Percentiles rank a stretch among this genome's conserved stretches.
These are phyloP conservation scores for Cordyceps militaris DNA, from an alignment of 2,329 filamentous ascomycete genomes.

Conservation along the genomic window DNA sequence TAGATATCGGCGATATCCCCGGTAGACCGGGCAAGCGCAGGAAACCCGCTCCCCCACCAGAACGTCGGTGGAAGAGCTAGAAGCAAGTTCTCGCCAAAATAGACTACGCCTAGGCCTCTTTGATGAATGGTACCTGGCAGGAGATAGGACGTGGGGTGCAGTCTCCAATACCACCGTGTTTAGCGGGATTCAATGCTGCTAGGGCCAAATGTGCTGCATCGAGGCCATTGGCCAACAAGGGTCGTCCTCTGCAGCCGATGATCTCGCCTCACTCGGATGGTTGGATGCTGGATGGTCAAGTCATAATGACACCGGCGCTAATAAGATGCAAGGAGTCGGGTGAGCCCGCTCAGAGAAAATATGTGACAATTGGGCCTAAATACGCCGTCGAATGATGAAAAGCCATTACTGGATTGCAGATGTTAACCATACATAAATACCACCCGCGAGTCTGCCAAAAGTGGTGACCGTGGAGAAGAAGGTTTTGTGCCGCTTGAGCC, in stretches of 20 bases:
- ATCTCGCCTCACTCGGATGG: background rate
- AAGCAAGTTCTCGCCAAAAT: constrained; percentile 2
- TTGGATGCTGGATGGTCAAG: too few relatives aligned
- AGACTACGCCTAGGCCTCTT: constrained; percentile 1
- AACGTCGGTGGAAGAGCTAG: constrained; percentile 5
- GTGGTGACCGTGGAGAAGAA: constrained; percentile 3
- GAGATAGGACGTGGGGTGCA: constrained; percentile 1
- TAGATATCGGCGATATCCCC: background rate
- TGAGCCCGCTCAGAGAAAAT: background rate
- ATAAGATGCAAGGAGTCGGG: too few relatives aligned
- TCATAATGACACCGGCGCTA: too few relatives aligned
- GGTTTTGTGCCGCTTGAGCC: background rate
- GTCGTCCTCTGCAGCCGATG: background rate
- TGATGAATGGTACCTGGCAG: constrained; percentile 2
- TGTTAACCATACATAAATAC: background rate
- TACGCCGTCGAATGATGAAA: background rate
- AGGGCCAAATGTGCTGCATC: background rate
- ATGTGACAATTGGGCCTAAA: background rate
- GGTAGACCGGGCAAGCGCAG: background rate
- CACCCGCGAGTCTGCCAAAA: background rate
- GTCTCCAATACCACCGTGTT: background rate
- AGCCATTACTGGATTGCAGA: background rate
- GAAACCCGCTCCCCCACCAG: background rate
- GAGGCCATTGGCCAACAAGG: background rate
- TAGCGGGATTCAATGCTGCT: background rate